Conservation (phyloP, 2,329 filamentous ascomycete genomes). For the Fusarium luffae region DNA sequence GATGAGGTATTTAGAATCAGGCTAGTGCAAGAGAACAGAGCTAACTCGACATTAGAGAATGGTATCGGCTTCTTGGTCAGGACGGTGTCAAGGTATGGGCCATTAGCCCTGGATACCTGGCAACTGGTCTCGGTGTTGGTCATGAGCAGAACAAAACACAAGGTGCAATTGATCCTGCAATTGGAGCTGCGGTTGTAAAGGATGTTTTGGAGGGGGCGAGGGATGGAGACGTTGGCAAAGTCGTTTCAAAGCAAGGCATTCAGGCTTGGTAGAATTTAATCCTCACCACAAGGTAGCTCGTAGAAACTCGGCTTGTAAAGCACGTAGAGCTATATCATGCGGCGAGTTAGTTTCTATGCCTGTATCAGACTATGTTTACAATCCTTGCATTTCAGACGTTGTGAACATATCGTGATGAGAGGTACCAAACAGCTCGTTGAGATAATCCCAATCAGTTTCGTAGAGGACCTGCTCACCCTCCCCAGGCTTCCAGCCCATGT, state of each 20-base stretch:
- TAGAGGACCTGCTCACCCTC: not conserved
- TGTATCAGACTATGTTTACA: not conserved
- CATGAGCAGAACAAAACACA: not conserved
- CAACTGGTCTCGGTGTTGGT: not conserved
- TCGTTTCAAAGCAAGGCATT: not conserved
- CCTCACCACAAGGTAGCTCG: accelerated
- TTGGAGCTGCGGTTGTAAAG: not conserved
- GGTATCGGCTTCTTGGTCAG: not conserved
- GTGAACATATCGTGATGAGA: not conserved
- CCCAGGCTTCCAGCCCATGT: not conserved
- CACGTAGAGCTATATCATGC: not conserved
- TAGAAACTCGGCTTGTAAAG: not conserved
- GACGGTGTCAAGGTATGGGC: not conserved
- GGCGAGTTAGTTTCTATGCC: not conserved
- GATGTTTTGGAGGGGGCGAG: not conserved
- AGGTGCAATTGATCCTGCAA: not conserved
- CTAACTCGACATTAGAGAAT: accelerated
- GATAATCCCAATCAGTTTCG: not conserved
- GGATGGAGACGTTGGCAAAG: not conserved
- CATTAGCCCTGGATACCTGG: not conserved
- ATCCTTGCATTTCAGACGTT: accelerated
- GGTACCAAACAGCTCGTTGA: not conserved
- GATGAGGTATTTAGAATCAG: not conserved
- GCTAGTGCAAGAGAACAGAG: accelerated
- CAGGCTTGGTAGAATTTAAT: not conserved